Base-by-base conservation (phyloP, 768 basidiomycete genomes). In the Pleurotus eryngii region DNA sequence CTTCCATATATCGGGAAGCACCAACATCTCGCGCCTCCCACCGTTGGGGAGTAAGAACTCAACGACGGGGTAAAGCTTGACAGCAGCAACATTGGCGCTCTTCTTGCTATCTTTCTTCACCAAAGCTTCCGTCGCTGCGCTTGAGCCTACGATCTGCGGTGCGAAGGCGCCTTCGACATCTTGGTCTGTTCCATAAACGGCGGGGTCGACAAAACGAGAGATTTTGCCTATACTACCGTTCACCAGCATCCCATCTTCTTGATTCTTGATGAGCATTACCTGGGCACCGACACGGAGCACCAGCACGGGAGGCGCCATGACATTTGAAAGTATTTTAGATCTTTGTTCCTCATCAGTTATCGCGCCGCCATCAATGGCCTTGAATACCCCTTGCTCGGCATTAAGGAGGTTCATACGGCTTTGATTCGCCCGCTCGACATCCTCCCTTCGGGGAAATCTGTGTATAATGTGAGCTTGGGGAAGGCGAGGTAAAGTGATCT, bases 251-350 rank as follows among this genome's bases (percentile, higher is more conserved):
- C 95, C 93, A 63, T 95, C 92, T 26, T 54, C 51, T 53, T 89
- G 74, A 66, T 98, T 98, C 76, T 98, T 98, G 72, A 94, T 92
- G 30, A 97, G 79, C 95, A 97, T 98, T 40, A 92, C 90, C 71
- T 98, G 96, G 5, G 92, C 88, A 56, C 87, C 86, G 24, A 87
- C 65, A 47, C 92, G 90, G 27, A 99, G 79, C 0, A 67, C 65
- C n/a, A 99, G 80, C 5, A 57, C 63, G 56, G 77, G 70, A 1
- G 91, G 88, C 0, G 95, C 95, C 90, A 99, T 95, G 65, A 96
- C 91, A 68, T 97, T 98, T 4, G 80, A 73, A 4, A 98, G 84
- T 70, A 93, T 77, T 68, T 89, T 97, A 57, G 87, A 81, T 48
- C 85, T 81, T 65, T 88, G 87, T 0, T 73, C 72, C 1, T 55